Evolutionary conservation across 495 filamentous ascomycete genomes (phyloP), one percentile per base, ranked within the genome.

Genomic region (Talaromyces proteolyticus): DNA sequence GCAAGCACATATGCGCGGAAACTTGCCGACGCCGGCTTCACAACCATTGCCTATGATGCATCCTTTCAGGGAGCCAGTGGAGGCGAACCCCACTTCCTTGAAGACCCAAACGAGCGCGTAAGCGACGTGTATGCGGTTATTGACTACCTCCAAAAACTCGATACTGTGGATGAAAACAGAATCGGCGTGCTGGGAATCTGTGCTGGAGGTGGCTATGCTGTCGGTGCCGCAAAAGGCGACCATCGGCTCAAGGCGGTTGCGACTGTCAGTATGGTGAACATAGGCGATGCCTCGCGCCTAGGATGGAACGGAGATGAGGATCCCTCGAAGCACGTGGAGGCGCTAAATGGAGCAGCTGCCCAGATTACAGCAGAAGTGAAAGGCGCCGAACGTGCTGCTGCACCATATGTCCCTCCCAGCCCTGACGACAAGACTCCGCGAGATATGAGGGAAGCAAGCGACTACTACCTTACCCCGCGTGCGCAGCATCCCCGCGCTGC

Each of bases 171-270:
- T 23, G 47, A 56, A 20, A 55, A 64, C 26, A 57, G 63, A 3
- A 70, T 75, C 38, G 69, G 68, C 1, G 69, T 43, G 1, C 54
- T 75, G 10, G 67, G 68, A 16, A 69, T 73, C 52, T 75, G 68
- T 55, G 70, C 55, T 52, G 61, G 61, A 17, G 68, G 67, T 14
- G 57, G 57, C 7, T 72, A 66, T 29, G 50, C 64, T 4, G 56
- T 64, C 40, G 63, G 56, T 34, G 67, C 71, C 2, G 68, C 71
- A 2, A 65, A 70, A 52, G 59, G 67, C n/a, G 69, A 75, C 50
- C 53, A 50, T 6, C 61, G 71, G 16, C 57, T 75, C 14, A 64
- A 59, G 16, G 67, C 68, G 39, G 59, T 70, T 24, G 71, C 68
- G 0, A 70, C 66, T 7, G 20, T 60, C 0, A 65, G 58, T 49